Evolutionary conservation across 2,329 filamentous ascomycete genomes (phyloP).

Genomic region (Bipolaris cookei): DNA sequence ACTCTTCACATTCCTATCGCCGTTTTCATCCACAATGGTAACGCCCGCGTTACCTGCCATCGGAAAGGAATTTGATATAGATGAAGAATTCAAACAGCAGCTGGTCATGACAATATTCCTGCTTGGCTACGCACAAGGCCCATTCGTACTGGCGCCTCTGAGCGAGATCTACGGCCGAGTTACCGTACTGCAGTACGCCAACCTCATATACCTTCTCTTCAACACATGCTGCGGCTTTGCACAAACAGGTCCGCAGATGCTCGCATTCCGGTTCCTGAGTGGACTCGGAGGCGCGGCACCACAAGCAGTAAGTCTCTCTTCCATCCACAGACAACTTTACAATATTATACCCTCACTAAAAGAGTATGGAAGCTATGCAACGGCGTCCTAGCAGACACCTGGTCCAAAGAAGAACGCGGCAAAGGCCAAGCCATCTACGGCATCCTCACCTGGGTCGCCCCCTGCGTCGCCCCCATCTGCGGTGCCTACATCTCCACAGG

Average conservation of each 20-base stretch:
- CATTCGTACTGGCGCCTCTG: slow-evolving; percentile 45
- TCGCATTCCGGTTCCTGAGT: slow-evolving; percentile 45
- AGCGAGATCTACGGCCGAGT: slow-evolving; percentile 48
- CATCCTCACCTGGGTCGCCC: slow-evolving; percentile 67
- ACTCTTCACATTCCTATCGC: slow-evolving; percentile 48
- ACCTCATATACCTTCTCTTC: slow-evolving; percentile 44
- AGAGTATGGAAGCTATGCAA: slow-evolving; percentile 47
- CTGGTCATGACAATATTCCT: slow-evolving; percentile 48
- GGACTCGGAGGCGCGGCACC: slow-evolving; percentile 45
- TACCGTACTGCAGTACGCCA: slow-evolving; percentile 42
- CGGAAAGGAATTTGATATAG: slow-evolving; percentile 41
- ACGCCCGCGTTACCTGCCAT: slow-evolving; percentile 44
- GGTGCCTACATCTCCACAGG: slow-evolving; percentile 35
- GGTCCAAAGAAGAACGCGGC: slow-evolving; percentile 66
- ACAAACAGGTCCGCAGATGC: slow-evolving; percentile 37
- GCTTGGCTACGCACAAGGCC: slow-evolving; percentile 48
- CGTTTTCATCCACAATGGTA: slow-evolving; percentile 49
- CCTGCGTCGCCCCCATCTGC: slow-evolving; percentile 59
- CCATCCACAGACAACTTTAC: not conserved
- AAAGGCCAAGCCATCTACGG: slow-evolving; percentile 67
- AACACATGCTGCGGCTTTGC: slow-evolving; percentile 47
- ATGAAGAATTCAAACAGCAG: slow-evolving; percentile 34
- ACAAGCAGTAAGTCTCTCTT: slow-evolving; percentile 35
- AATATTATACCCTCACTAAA: too few species aligned
- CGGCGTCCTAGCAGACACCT: slow-evolving; percentile 59